phyloP scores from a whole-genome alignment of 805 yeast species.

The Pichia scutulata region DNA sequence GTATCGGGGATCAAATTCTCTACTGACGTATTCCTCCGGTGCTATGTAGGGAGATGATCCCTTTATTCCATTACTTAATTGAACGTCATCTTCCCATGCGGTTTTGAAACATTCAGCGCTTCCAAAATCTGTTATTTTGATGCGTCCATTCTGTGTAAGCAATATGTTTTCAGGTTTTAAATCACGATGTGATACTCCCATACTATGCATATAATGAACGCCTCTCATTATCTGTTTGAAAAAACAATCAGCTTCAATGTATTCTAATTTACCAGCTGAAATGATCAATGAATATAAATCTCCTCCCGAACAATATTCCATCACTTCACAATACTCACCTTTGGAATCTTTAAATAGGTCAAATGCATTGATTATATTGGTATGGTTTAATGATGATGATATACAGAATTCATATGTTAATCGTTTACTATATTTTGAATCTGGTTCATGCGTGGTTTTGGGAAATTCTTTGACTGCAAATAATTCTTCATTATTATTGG shows the following conservation, averaged over 20 bases:
- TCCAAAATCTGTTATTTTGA: conserved; percentile 87
- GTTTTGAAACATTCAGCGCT: conserved; percentile 73
- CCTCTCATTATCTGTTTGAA: conserved; percentile 77
- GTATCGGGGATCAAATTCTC: conserved; percentile 71
- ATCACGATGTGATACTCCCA: conserved; percentile 88
- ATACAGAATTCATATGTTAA: conserved; percentile 79
- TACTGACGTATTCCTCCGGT: conserved; percentile 67
- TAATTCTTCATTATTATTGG: conserved; percentile 35
- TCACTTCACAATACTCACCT: conserved; percentile 76
- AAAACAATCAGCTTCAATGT: conserved; percentile 82
- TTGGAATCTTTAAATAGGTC: conserved; percentile 76
- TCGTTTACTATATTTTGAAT: conserved; percentile 60
- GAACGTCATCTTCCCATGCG: conserved; percentile 76
- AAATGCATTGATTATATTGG: conserved; percentile 67
- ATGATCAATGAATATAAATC: conserved; percentile 68
- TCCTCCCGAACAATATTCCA: conserved; percentile 82
- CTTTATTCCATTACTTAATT: conserved; percentile 65
- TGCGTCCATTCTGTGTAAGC: conserved; percentile 59
- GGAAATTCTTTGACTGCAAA: conserved; percentile 88
- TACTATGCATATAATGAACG: conserved; percentile 79
- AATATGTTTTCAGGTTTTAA: conserved; percentile 82
- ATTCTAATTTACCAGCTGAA: conserved; percentile 71
- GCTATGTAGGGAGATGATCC: conserved; percentile 90
- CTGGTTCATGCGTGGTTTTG: conserved; percentile 50
- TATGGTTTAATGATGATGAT: conserved; percentile 68